Conservation (phyloP, 2,329 filamentous ascomycete genomes). For the Fusarium sp. region DNA sequence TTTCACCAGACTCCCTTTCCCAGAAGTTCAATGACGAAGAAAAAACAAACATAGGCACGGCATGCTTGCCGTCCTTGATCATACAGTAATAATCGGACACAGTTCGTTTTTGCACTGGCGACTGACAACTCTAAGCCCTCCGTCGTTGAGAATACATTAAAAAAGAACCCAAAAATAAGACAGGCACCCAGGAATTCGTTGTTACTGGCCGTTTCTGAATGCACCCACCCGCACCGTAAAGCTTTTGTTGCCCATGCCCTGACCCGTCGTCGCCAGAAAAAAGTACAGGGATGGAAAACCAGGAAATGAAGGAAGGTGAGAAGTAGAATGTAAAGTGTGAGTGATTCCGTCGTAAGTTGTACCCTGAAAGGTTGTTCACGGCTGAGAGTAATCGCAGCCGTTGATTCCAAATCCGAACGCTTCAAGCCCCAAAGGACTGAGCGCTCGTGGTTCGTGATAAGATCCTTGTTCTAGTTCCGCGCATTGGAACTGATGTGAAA, state of each 20-base stretch:
- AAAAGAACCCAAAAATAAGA: constrained; percentile 24
- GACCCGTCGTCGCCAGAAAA: constrained; percentile 28
- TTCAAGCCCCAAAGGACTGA: constrained; percentile 20
- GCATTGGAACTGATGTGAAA: constrained; percentile 34
- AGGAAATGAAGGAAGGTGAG: constrained; percentile 16
- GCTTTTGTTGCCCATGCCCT: constrained; percentile 28
- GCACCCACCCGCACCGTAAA: constrained; percentile 25
- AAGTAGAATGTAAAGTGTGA: constrained; percentile 13
- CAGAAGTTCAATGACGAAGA: constrained; percentile 30
- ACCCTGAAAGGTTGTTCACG: constrained; percentile 37
- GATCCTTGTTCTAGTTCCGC: constrained; percentile 27
- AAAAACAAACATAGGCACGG: constrained; percentile 14
- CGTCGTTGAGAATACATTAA: constrained; percentile 33
- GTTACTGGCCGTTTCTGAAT: constrained; percentile 34
- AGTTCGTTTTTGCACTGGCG: constrained; percentile 16
- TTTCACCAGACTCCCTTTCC: constrained; percentile 31
- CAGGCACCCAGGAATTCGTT: constrained; percentile 14
- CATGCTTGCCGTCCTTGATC: constrained; percentile 25
- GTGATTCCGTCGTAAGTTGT: constrained; percentile 18
- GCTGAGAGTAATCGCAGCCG: constrained; percentile 11
- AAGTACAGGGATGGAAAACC: constrained; percentile 21
- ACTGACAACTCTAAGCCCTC: constrained; percentile 17
- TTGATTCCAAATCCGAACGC: constrained; percentile 21
- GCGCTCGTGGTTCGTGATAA: constrained; percentile 30
- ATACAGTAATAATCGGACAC: constrained; percentile 37